Evolutionary conservation across 1,284 basidiomycete genomes (phyloP).

Genomic region (Ustilago lituana): DNA sequence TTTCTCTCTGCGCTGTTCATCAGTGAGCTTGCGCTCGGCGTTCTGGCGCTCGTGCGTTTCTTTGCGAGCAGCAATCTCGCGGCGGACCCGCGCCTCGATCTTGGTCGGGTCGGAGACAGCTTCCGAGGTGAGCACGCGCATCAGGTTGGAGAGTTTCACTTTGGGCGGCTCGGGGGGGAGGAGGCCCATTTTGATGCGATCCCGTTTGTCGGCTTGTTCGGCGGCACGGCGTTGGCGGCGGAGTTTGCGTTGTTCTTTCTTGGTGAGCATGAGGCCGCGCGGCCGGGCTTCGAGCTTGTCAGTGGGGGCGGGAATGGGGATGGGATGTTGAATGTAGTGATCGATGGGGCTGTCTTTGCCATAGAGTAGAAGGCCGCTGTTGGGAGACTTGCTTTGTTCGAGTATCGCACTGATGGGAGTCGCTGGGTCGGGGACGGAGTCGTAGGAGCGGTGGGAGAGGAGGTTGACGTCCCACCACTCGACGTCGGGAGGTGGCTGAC

Average conservation of each 20-base stretch:
- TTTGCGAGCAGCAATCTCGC: slow-evolving; percentile 89
- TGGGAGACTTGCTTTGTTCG: too few species aligned
- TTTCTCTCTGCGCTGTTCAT: slow-evolving; percentile 88
- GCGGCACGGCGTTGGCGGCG: slow-evolving; percentile 85
- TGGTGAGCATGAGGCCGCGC: slow-evolving; percentile 63
- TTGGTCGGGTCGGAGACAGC: slow-evolving; percentile 96
- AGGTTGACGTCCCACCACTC: slow-evolving; percentile 98
- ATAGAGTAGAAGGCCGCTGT: slow-evolving; percentile 33
- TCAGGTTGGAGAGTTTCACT: slow-evolving; percentile 93
- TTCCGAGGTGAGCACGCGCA: slow-evolving; percentile 96
- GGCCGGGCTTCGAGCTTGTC: slow-evolving; percentile 81
- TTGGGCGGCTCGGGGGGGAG: slow-evolving; percentile 94
- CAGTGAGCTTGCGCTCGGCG: slow-evolving; percentile 85
- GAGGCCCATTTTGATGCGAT: slow-evolving; percentile 94
- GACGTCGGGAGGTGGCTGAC: slow-evolving; percentile 83
- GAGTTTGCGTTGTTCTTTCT: slow-evolving; percentile 94
- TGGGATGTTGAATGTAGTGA: slow-evolving; percentile 94
- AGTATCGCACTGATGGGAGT: too few species aligned
- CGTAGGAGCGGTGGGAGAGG: slow-evolving; percentile 81
- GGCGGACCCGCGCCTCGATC: slow-evolving; percentile 90
- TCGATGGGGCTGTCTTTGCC: slow-evolving; percentile 80
- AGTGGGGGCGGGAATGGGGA: slow-evolving; percentile 88
- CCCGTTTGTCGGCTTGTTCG: slow-evolving; percentile 92
- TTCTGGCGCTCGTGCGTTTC: slow-evolving; percentile 92
- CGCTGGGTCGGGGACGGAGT: slow-evolving; percentile 71